Evolutionary conservation across 2,329 filamentous ascomycete species (phyloP), one percentile per base, ranked within the genome.

Genomic region (Raffaelea ambrosiae): DNA sequence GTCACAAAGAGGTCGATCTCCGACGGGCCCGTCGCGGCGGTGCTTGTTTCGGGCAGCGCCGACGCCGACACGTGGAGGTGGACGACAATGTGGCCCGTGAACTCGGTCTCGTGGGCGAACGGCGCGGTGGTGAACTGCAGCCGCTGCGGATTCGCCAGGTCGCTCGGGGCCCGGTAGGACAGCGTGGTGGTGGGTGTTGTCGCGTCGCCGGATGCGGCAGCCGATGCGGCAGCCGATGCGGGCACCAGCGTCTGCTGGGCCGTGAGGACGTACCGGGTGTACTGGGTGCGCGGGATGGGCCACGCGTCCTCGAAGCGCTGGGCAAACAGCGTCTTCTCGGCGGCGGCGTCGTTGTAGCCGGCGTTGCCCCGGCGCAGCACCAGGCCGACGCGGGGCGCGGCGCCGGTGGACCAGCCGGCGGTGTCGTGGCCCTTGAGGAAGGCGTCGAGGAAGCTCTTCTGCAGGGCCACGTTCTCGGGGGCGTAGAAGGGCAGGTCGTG

Each of bases 401-500:
- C 77, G 22, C 82, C 79, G 10, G 65, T 56, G 0, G 70, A 71
- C 80, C 81, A 84, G 18, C 80, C 80, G 0, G 67, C 68, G 0
- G 68, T 65, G 54, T 87, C 84, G 0, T 86, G 71, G 2, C 71
- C 78, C 54, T 86, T 86, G 33, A 88, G 69, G 57, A 88, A 88
- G 0, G 83, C 83, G 50, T 86, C 80, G 0, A 87, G 65, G 59
- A 88, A 88, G 53, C 75, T 78, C 42, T 69, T 71, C 57, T 87
- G 84, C 0, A 87, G 55, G 51, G 83, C 78, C 0, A 84, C 82
- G 52, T 86, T 79, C 43, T 86, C 78, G 1, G 73, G 62, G 58
- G 86, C 85, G 63, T 86, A 88, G 59, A 87, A 86, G 0, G 83
- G 83, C 2, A 87, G 66, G 55, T 87, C 83, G 52, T 88, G 83